phyloP scores from a whole-genome alignment of 2,329 filamentous ascomycete genomes.

The Cladosporium sp. region DNA sequence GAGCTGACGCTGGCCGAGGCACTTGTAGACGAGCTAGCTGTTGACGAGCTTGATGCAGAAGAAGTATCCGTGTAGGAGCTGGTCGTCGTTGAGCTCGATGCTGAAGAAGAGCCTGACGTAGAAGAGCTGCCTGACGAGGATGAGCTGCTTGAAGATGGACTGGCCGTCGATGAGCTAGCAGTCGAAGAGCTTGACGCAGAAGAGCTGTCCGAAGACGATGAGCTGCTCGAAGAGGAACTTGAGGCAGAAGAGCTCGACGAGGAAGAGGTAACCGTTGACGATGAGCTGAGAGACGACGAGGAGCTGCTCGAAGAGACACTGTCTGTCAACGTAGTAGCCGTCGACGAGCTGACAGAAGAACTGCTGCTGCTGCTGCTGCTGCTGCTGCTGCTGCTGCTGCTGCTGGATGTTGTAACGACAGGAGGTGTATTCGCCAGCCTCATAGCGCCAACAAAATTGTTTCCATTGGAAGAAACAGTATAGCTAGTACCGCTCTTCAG shows the following conservation, averaged over 20 bases:
- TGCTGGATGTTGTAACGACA: background rate
- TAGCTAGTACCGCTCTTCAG: background rate
- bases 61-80: background rate
- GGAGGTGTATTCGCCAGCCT: background rate
- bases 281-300: background rate
- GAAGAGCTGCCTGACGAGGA: background rate
- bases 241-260: background rate
- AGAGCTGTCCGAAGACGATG: background rate
- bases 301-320: background rate
- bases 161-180: background rate
- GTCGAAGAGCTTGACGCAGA: background rate
- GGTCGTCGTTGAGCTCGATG: background rate
- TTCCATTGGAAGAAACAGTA: background rate
- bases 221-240: background rate
- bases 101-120: background rate
- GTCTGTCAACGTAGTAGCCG: background rate
- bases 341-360: background rate
- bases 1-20: background rate
- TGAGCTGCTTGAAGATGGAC: background rate
- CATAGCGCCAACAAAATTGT: background rate
- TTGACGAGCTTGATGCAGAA: constrained; percentile 7
- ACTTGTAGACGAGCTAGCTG: background rate
- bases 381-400: background rate
- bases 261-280: background rate
- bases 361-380: background rate